Percentiles rank a stretch among this genome's conserved stretches.
Evolutionary conservation across 2,329 filamentous ascomycete species (phyloP).

Genomic region (Penicillium sp.): DNA sequence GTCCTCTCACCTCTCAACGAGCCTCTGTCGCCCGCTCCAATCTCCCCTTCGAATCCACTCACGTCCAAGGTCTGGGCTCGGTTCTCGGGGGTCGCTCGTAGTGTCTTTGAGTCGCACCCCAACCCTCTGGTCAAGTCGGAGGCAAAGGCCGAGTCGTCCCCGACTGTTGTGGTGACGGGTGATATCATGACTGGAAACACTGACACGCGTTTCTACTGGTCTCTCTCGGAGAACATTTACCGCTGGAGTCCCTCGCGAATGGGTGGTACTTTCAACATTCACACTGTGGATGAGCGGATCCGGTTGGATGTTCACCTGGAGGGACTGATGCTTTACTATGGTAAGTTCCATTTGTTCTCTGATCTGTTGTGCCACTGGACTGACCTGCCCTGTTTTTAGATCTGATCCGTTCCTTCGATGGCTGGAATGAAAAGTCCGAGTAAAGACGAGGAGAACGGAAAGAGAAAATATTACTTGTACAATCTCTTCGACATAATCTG

Average conservation of each 20-base stretch:
- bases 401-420: constrained; percentile 33
- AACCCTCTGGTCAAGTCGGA: constrained; percentile 26
- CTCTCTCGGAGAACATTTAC: constrained; percentile 53
- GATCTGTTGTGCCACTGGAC: background rate
- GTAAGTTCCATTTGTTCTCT: constrained; percentile 6
- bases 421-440: constrained; percentile 20
- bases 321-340: constrained; percentile 44
- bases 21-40: constrained; percentile 31
- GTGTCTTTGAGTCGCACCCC: constrained; percentile 39
- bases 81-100: constrained; percentile 41
- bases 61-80: constrained; percentile 34
- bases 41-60: constrained; percentile 33
- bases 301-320: constrained; percentile 44
- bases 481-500: background rate
- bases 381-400: constrained; percentile 18
- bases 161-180: constrained; percentile 42
- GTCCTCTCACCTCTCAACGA: constrained; percentile 30
- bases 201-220: constrained; percentile 54
- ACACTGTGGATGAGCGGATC: constrained; percentile 53
- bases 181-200: constrained; percentile 55
- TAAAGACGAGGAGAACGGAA: background rate
- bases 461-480: background rate
- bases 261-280: constrained; percentile 45
- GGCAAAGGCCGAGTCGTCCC: constrained; percentile 1
- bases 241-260: constrained; percentile 51